Evolutionary conservation across 2,329 filamentous ascomycete species (phyloP).

Genomic region (Zymoseptoria crescenta): DNA sequence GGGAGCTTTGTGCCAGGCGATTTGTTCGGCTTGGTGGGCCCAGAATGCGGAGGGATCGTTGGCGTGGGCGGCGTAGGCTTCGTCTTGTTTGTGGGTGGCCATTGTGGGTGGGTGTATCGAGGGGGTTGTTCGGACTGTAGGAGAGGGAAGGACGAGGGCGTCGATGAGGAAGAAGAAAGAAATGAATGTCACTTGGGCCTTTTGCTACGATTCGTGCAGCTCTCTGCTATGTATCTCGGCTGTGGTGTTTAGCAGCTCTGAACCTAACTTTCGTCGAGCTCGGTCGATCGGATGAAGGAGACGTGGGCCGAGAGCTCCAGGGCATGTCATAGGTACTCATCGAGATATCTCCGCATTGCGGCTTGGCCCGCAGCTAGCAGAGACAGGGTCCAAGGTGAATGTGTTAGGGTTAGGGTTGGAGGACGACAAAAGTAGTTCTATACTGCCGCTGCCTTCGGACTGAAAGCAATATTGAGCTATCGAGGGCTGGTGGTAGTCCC

Average conservation of each 20-base stretch:
- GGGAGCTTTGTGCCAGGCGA: conserved; percentile 76
- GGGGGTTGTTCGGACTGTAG: neutral
- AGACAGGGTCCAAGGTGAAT: neutral
- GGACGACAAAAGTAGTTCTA: neutral
- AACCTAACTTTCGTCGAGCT: neutral
- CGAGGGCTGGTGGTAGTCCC: no score
- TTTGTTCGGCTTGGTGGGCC: conserved; percentile 49
- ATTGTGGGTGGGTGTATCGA: neutral
- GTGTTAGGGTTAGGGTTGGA: neutral
- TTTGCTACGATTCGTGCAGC: neutral
- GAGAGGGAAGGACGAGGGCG: neutral
- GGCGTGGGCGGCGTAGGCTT: conserved; percentile 28
- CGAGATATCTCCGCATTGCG: neutral
- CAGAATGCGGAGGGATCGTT: conserved; percentile 31
- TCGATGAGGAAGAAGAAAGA: neutral
- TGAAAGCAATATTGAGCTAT: no score
- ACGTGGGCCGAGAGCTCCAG: neutral
- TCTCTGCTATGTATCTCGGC: neutral
- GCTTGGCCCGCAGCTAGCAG: neutral
- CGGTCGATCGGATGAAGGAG: neutral
- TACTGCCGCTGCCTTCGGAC: neutral
- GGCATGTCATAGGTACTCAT: no score
- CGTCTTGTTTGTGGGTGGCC: conserved; percentile 28
- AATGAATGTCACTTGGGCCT: neutral
- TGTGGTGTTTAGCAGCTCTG: neutral